These are phyloP conservation scores for Colletotrichum sp. DNA, from an alignment of 2,329 filamentous ascomycete species.

Conservation along the genomic window DNA sequence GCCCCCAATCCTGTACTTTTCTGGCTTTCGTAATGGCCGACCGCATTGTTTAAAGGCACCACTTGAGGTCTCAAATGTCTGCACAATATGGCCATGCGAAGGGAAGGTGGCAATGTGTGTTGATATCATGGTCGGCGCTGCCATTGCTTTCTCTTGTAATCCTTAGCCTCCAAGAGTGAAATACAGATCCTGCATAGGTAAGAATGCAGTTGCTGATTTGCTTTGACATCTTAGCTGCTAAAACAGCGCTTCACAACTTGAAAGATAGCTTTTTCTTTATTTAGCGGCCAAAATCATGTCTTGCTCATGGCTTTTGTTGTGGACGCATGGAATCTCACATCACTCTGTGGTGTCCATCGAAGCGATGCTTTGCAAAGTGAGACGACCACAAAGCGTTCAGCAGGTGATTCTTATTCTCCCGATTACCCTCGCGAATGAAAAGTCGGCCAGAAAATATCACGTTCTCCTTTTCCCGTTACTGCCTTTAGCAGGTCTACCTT, in stretches of 20 bases:
- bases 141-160: background rate
- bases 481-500: background rate
- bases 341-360: background rate
- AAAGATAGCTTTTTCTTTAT: background rate
- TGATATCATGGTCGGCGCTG: background rate
- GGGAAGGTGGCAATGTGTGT: background rate
- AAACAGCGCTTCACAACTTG: background rate
- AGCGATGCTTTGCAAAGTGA: background rate
- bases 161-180: background rate
- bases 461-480: background rate
- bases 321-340: background rate
- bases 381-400: background rate
- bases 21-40: background rate
- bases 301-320: background rate
- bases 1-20: background rate
- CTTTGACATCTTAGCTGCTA: background rate
- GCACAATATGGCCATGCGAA: background rate
- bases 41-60: background rate
- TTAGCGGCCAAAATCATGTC: background rate
- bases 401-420: background rate
- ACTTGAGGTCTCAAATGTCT: background rate
- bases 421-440: background rate
- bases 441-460: background rate
- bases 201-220: background rate
- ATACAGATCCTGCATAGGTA: background rate